Conservation (phyloP, 2,329 filamentous ascomycete species). For the Scleromitrula shiraiana region DNA sequence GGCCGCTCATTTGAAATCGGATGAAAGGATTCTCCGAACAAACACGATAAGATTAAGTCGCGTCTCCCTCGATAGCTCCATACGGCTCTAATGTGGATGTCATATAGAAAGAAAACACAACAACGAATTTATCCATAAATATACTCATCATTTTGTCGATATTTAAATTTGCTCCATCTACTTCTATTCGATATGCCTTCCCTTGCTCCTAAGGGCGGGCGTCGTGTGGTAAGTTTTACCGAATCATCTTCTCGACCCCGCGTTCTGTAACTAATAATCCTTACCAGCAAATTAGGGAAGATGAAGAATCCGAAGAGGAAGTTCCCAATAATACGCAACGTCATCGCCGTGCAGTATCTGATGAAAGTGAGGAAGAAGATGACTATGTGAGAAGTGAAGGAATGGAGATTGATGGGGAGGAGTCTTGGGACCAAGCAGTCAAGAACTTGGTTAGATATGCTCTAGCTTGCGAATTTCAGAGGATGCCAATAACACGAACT, state of each 20-base stretch:
- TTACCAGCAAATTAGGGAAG: slow-evolving; percentile 17
- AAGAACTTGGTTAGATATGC: slow-evolving; percentile 64
- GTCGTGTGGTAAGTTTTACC: neutral
- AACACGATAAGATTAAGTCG: neutral
- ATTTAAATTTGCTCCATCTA: too few relatives aligned
- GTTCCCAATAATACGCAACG: slow-evolving; percentile 20
- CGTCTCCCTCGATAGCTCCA: neutral
- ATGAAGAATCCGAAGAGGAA: slow-evolving; percentile 24
- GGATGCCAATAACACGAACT: slow-evolving; percentile 50
- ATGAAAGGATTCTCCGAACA: slow-evolving; percentile 1
- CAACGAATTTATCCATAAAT: too few relatives aligned
- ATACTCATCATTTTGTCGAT: too few relatives aligned
- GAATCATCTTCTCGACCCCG: neutral
- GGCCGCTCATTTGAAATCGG: neutral
- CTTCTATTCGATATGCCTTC: too few relatives aligned
- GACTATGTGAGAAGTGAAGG: slow-evolving; percentile 16
- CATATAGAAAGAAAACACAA: neutral
- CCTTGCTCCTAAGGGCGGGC: neutral
- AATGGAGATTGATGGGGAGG: slow-evolving; percentile 21
- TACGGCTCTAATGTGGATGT: neutral
- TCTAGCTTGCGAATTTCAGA: slow-evolving; percentile 56
- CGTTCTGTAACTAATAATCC: slow-evolving; percentile 9
- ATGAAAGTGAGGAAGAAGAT: slow-evolving; percentile 25
- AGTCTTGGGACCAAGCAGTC: slow-evolving; percentile 40
- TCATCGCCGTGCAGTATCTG: slow-evolving; percentile 14